Base-by-base conservation (phyloP, 768 basidiomycete genomes). In the Panaeolus cyanescens region DNA sequence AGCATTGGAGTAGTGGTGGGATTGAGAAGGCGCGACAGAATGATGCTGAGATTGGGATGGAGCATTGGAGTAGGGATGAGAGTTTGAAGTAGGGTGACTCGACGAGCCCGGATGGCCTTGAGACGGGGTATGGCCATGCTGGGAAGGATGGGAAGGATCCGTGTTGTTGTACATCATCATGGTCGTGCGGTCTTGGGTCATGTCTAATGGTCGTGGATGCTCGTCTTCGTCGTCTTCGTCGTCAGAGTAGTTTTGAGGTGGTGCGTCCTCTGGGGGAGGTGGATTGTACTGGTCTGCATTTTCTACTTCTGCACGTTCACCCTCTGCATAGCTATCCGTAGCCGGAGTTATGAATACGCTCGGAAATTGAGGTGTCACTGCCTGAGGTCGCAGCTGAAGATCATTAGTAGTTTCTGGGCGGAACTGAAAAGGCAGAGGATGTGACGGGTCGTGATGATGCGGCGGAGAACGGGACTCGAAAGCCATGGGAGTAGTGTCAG, bases 211-310 rank as follows among this genome's bases (percentile, higher is more conserved):
- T 30, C 56, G 36, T 57, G 65, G 61, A 42, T 62, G 65, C 17
- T 72, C 71, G 7, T 64, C 62, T 19, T 62, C 62, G 36, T 70
- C 70, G 50, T 74, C 73, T 25, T 71, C 71, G 7, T 68, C 70
- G 56, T 72, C 68, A 19, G 75, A 74, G 45, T 50, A 28, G 22
- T 50, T 13, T 28, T 50, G 7, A 28, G 45, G 45, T 22, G 7
- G 45, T 15, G 25, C 45, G 25, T 19, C 12, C 12, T 50, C 22
- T 8, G 2, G 45, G 25, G 45, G 45, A 12, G 40, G 40, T 42
- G 45, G 45, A 7, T 50, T 28, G 25, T 50, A 50, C 5, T 28
- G 22, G 45, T 50, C 45, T 15, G 25, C 25, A 50, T 50, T 50
- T 50, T 50, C 45, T 28, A 50, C 45, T 13, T 50, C 45, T 50